Evolutionary conservation across 345 rosid species (phyloP).

Genomic region (Populus nigra): DNA sequence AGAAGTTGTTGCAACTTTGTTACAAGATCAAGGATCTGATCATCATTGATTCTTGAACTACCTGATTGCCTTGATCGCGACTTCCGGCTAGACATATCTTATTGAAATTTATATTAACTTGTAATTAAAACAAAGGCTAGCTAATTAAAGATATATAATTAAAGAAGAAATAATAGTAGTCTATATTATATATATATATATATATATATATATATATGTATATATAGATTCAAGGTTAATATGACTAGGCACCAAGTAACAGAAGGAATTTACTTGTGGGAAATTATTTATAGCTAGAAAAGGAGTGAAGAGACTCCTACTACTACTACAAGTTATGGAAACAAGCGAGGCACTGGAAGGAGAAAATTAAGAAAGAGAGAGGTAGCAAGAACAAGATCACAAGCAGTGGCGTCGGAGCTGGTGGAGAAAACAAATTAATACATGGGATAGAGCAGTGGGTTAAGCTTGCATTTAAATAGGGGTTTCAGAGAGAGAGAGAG

Average conservation of each 20-base stretch:
- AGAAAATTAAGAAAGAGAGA: neutral
- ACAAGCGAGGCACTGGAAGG: neutral
- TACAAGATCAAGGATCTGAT: constrained; percentile 89
- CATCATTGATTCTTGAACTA: constrained; percentile 71
- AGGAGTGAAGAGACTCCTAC: neutral
- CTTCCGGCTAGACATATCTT: constrained; percentile 75
- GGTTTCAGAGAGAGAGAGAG: constrained; percentile 15
- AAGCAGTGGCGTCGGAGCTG: constrained; percentile 25
- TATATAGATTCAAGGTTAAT: too few relatives aligned
- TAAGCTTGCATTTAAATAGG: constrained; percentile 46
- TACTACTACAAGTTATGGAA: constrained; percentile 18
- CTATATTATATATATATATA: neutral
- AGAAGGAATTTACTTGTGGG: neutral
- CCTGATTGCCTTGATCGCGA: constrained; percentile 71
- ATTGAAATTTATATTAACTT: neutral
- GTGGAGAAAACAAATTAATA: constrained; percentile 35
- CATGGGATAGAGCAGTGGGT: constrained; percentile 45
- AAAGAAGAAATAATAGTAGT: neutral
- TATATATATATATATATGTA: too few relatives aligned
- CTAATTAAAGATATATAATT: too few relatives aligned
- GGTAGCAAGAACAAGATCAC: constrained; percentile 19
- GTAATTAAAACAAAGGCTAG: neutral
- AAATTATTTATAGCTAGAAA: too few relatives aligned
- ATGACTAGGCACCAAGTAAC: neutral
- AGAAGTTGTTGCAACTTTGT: constrained; percentile 80